Base-by-base conservation (phyloP, 2,329 filamentous ascomycete species). In the Teratosphaeria epicoccoides region DNA sequence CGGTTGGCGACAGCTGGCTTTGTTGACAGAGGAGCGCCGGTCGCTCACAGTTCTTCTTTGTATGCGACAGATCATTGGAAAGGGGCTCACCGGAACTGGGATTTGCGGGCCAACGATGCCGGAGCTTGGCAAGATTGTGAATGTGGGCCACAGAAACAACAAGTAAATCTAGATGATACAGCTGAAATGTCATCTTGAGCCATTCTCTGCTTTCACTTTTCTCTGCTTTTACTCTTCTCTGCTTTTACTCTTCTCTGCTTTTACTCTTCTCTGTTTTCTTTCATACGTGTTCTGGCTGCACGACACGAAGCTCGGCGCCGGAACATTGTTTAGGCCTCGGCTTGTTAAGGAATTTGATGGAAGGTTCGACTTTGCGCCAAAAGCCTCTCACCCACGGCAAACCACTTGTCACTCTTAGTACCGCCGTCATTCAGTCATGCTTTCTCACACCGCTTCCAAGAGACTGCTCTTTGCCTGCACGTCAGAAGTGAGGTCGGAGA, bases 401-500 rank as follows among this genome's bases (percentile, higher is more conserved):
- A 40, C 14, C 33, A 40, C 14, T 17, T 49, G 24, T 11, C 22
- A 24, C 5, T 10, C 12, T 9, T 40, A 20, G 46, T 48, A 48
- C 45, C n/a, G 28, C 50, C 46, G 50, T 37, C 17, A 47, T 47
- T n/a, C 44, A 28, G 12, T 46, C 23, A 46, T 46, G 50, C 23
- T 43, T 46, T 12, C 48, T 6, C 43, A 24, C 9, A 45, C 43
- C 40, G 28, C 17, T 17, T 12, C 47, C 46, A 23, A 43, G 20
- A n/a, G 20, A 23, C 24, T 29, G 46, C 26, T 52, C 20, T 46
- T 52, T 12, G 20, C 50, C 23, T n/a, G 45, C 23, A 50, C 52
- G 20, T 52, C 52, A 11, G 46, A 40, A 7, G 43, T 54, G 25
- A 46, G 54, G 20, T 54, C 52, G 49, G 52, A 54, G 43, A 47